Percentiles rank a stretch among this genome's conserved stretches.
Conservation (phyloP, 257 asterid species). For the Ballota nigra region DNA sequence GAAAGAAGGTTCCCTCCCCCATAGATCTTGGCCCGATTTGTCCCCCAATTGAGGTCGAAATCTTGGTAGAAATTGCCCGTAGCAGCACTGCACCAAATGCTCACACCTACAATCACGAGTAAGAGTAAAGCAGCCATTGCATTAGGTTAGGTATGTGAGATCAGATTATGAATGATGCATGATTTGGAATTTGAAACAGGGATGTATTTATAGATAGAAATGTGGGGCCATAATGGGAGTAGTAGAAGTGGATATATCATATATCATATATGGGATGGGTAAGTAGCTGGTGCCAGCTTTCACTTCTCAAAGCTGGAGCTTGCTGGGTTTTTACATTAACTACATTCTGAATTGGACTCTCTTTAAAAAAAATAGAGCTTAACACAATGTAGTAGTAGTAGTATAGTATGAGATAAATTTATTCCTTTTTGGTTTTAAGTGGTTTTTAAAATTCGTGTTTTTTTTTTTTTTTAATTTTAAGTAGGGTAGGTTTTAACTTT, state of each 20-base stretch:
- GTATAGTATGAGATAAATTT: too few species aligned
- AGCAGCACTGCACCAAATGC: conserved; percentile 30
- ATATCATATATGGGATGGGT: too few species aligned
- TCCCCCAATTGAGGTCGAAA: conserved; percentile 60
- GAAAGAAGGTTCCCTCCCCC: conserved; percentile 53
- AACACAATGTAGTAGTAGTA: too few species aligned
- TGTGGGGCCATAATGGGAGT: conserved; percentile 23
- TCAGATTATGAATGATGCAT: neutral
- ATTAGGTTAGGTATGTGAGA: neutral
- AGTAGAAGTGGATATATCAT: too few species aligned
- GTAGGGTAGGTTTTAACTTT: too few species aligned
- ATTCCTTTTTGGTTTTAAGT: too few species aligned
- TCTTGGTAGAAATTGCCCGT: conserved; percentile 48
- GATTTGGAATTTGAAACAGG: conserved; percentile 23
- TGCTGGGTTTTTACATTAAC: neutral
- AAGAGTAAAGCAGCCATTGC: conserved; percentile 11
- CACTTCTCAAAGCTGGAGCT: conserved; percentile 37
- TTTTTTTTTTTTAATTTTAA: too few species aligned
- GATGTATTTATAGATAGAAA: neutral
- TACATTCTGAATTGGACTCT: too few species aligned
- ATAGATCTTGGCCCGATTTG: conserved; percentile 43
- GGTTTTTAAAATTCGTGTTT: too few species aligned
- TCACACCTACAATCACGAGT: conserved; percentile 9
- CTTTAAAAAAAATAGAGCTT: too few species aligned
- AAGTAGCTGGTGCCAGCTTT: conserved; percentile 57